Evolutionary conservation across 352 stramenopile species (phyloP).

Genomic region (Globisporangium lucens): DNA sequence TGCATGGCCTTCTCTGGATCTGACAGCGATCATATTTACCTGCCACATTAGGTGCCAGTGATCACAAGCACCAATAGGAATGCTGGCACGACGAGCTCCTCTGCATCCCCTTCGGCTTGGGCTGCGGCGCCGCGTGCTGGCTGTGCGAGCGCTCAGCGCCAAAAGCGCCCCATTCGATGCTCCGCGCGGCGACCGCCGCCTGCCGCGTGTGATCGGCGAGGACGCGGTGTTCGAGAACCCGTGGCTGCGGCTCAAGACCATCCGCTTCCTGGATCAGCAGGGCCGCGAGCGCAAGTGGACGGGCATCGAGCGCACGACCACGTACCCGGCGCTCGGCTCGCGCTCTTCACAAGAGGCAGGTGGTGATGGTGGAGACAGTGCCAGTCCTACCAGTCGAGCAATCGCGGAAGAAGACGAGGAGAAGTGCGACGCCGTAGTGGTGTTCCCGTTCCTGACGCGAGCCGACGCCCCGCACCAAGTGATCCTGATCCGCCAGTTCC

Average conservation of each 20-base stretch:
- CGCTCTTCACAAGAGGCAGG: neutral
- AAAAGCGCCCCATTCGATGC: neutral
- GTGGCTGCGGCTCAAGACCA: constrained; percentile 53
- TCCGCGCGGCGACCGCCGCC: neutral
- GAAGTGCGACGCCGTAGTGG: constrained; percentile 64
- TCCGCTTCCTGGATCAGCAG: constrained; percentile 53
- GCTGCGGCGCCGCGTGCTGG: neutral
- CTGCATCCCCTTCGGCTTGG: neutral
- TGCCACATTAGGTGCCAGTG: neutral
- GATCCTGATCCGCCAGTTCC: constrained; percentile 90
- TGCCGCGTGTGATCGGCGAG: constrained; percentile 49
- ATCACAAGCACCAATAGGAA: neutral
- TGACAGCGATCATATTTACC: neutral
- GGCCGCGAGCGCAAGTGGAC: constrained; percentile 58
- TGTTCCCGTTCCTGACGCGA: constrained; percentile 67
- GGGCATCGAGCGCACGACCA: constrained; percentile 63
- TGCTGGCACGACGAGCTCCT: neutral
- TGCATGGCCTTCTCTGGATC: too few species aligned
- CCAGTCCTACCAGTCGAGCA: neutral
- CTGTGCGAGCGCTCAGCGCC: neutral
- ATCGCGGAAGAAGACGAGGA: neutral
- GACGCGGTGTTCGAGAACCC: constrained; percentile 63
- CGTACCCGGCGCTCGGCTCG: constrained; percentile 31
- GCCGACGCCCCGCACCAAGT: constrained; percentile 28
- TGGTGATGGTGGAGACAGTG: neutral